phyloP scores from a whole-genome alignment of 257 asterid genomes.

The Primulina tabacum region DNA sequence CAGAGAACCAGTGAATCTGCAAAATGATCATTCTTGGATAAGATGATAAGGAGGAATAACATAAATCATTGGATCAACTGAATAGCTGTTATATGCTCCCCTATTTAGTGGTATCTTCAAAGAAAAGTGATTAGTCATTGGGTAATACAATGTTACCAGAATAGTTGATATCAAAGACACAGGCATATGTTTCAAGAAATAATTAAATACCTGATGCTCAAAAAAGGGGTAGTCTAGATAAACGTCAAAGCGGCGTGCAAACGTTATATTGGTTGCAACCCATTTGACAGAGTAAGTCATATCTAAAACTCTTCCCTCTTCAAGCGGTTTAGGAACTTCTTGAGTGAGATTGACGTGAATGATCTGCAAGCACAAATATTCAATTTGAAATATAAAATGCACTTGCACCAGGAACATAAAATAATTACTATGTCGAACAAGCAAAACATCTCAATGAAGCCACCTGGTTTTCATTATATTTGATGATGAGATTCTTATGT shows the following conservation, averaged over 20 bases:
- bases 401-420: not conserved
- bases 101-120: not conserved
- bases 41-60: slow-evolving; percentile 13
- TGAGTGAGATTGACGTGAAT: slow-evolving; percentile 71
- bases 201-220: slow-evolving; percentile 64
- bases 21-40: slow-evolving; percentile 24
- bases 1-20: slow-evolving; percentile 89
- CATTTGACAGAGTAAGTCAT: slow-evolving; percentile 83
- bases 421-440: not conserved
- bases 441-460: not conserved
- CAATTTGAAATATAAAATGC: slow-evolving; percentile 1
- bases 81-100: not conserved
- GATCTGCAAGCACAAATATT: slow-evolving; percentile 42
- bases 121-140: not conserved
- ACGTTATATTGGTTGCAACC: slow-evolving; percentile 55
- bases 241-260: slow-evolving; percentile 71
- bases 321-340: slow-evolving; percentile 56
- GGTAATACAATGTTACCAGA: not conserved
- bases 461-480: slow-evolving; percentile 70
- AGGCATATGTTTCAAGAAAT: not conserved
- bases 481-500: slow-evolving; percentile 57
- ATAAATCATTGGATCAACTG: not conserved
- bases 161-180: not conserved
- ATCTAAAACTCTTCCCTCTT: slow-evolving; percentile 55
- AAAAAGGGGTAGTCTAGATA: slow-evolving; percentile 81